Evolutionary conservation across 129 eudicot species (phyloP).

Genomic region (Mikania micrantha): DNA sequence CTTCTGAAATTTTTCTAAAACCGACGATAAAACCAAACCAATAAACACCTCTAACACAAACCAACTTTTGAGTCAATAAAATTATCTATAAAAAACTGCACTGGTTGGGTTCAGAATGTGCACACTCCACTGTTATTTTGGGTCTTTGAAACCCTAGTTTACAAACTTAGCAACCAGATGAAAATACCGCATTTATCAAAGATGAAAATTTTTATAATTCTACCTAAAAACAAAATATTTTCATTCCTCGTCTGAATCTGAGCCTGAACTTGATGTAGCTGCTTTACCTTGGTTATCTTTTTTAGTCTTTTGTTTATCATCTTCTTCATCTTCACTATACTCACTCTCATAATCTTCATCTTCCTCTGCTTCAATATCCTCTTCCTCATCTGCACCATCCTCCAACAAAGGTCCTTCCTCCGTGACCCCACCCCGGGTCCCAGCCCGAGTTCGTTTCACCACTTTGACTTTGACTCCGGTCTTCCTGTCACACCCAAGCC

Average conservation of each 20-base stretch:
- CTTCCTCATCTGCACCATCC: conserved; percentile 72
- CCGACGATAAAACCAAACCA: too few species aligned
- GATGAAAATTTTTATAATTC: conserved; percentile 15
- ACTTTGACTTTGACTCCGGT: conserved; percentile 65
- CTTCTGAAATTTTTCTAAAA: too few species aligned
- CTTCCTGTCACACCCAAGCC: conserved; percentile 82
- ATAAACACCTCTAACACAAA: too few species aligned
- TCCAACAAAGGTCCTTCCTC: conserved; percentile 53
- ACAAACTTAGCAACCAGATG: conserved; percentile 15
- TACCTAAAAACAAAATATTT: not conserved
- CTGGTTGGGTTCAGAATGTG: not conserved
- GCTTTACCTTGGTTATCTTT: conserved; percentile 32
- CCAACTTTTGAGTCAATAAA: too few species aligned
- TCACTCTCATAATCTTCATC: conserved; percentile 87
- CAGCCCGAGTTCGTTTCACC: conserved; percentile 65
- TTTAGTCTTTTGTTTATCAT: conserved; percentile 13
- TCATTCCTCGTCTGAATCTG: conserved; percentile 40
- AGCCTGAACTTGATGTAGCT: conserved; percentile 34
- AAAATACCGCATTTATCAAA: conserved; percentile 6
- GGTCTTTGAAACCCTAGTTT: conserved; percentile 29
- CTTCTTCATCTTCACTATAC: conserved; percentile 94
- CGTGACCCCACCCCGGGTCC: conserved; percentile 59
- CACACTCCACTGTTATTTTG: conserved; percentile 2
- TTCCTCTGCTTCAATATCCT: conserved; percentile 67
- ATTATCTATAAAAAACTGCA: not conserved